Evolutionary conservation across 73 alveolate species (phyloP).

Genomic region (Paramecium caudatum): DNA sequence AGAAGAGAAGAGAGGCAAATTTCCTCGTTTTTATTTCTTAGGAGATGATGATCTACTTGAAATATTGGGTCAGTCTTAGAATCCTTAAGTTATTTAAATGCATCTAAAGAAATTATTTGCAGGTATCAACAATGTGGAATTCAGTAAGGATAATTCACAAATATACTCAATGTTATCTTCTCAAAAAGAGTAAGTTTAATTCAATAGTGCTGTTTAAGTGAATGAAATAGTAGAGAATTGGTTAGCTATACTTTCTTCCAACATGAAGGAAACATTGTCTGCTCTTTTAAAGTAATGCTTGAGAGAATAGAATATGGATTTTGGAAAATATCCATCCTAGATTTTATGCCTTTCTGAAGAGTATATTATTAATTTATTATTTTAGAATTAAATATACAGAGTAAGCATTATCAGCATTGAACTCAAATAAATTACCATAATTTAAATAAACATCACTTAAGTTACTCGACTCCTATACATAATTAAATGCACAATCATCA

Average conservation of each 20-base stretch:
- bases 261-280: constrained; percentile 96
- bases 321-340: constrained; percentile 97
- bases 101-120: constrained; percentile 99
- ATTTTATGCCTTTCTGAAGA: constrained; percentile 96
- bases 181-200: constrained; percentile 95
- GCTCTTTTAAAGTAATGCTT: constrained; percentile 82
- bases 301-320: constrained; percentile 76
- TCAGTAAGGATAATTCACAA: constrained; percentile 91
- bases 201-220: constrained; percentile 82
- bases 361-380: neutral
- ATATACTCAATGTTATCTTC: constrained; percentile 96
- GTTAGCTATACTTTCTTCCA: constrained; percentile 97
- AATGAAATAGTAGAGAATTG: constrained; percentile 99
- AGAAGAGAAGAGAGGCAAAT: constrained; percentile 98
- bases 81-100: constrained; percentile 98
- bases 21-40: constrained; percentile 99
- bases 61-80: constrained; percentile 98
- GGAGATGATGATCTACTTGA: constrained; percentile 99
- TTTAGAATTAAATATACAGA: constrained; percentile 91
- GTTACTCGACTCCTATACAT: constrained; percentile 79
- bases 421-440: constrained; percentile 89
- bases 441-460: constrained; percentile 83
- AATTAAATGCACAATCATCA: constrained; percentile 89
- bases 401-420: constrained; percentile 90
- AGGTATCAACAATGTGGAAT: constrained; percentile 97